These are phyloP conservation scores for Cicer yamashitae DNA, from an alignment of 306 rosid genomes.

Conservation along the genomic window DNA sequence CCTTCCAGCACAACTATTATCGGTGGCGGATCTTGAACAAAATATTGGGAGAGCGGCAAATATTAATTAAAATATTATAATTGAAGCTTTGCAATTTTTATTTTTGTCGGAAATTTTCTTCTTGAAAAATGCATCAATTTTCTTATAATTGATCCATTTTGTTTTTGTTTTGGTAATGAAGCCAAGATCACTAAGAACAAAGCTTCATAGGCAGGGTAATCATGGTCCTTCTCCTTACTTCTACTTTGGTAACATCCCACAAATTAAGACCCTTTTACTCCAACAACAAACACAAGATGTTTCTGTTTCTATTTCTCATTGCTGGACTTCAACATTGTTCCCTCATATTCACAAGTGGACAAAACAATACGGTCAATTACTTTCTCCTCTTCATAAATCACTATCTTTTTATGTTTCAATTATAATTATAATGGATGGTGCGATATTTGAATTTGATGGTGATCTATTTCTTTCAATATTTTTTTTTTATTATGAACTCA, in stretches of 20 bases:
- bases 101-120: no score
- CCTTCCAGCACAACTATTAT: no score
- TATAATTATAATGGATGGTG: not conserved
- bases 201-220: slow-evolving; percentile 70
- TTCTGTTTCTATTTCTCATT: slow-evolving; percentile 46
- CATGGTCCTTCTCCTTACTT: slow-evolving; percentile 66
- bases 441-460: not conserved
- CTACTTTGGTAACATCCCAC: slow-evolving; percentile 59
- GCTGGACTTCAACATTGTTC: slow-evolving; percentile 57
- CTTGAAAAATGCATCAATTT: no score
- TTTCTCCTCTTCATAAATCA: not conserved
- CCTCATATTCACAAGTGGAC: slow-evolving; percentile 62
- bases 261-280: slow-evolving; percentile 54
- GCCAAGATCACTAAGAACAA: slow-evolving; percentile 58
- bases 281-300: slow-evolving; percentile 1
- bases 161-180: slow-evolving; percentile 44
- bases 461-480: no score
- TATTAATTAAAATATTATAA: no score
- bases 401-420: not conserved
- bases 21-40: no score
- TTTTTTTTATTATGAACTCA: no score
- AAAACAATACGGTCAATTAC: slow-evolving; percentile 53
- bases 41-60: no score
- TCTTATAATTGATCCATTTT: slow-evolving; percentile 41
- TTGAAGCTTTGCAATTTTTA: no score